Base-by-base conservation (phyloP, 106 monocot species). In the Platanthera zijinensis region DNA sequence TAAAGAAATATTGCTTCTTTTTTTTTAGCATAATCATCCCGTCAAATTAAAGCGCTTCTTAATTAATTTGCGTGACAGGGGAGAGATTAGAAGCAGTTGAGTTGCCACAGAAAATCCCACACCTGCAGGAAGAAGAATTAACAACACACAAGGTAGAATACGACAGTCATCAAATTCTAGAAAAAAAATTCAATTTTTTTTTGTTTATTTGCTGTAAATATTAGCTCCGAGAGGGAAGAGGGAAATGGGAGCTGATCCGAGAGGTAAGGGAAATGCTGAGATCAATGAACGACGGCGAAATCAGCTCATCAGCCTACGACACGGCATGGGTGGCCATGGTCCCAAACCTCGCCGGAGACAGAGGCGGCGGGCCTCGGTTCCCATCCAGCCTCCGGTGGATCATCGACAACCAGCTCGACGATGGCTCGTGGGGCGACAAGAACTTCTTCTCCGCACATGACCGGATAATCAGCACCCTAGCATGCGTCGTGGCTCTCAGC, bases 301-400 rank as follows among this genome's bases (percentile, higher is more conserved):
- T 93, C 57, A 89, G 76, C 78, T 61, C 78, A 15, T 96, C 96
- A 18, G 84, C 96, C 6, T 96, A 96, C 18, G 96, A 96, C 77
- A 93, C 96, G 0, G 96, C 96, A 8, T 97, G 96, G 96, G 89
- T 94, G 5, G 89, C 96, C 25, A 61, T 97, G 48, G 83, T 93
- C 18, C 69, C 72, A 13, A 74, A 77, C 32, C 18, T 63, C 63
- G 21, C 12, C 14, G 53, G 53, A 8, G 39, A 14, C 1, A 1
- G 13, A 0, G 57, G 25, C 15, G 78, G 67, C 39, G 83, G 79
- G 21, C 89, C 96, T 6, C 89, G 86, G 46, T 97, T 97, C 77
- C 91, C 91, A 0, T 83, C 87, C 4, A 86, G 86, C 73, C 82
- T 97, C 5, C 81, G 76, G 28, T 97, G 96, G 96, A 89, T 97